Evolutionary conservation across 306 rosid genomes (phyloP).

Genomic region (Styphnolobium japonicum): DNA sequence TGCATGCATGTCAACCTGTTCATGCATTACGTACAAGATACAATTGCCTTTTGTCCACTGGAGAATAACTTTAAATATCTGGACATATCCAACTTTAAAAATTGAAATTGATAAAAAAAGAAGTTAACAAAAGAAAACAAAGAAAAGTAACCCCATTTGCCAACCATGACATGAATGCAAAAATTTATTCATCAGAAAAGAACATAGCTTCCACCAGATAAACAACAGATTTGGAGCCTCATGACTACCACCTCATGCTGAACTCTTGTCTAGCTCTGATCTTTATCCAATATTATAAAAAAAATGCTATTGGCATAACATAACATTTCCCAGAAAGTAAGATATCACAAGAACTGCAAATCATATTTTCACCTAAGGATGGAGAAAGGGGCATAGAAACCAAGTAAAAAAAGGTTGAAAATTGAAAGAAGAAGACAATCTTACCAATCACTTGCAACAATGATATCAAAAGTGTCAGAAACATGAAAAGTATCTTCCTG

Average conservation of each 20-base stretch:
- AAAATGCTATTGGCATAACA: slow-evolving; percentile 9
- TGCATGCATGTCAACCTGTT: slow-evolving; percentile 36
- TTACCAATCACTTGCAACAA: slow-evolving; percentile 84
- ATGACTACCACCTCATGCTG: not conserved
- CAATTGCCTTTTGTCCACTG: slow-evolving; percentile 24
- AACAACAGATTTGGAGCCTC: slow-evolving; percentile 9
- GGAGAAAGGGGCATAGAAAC: not conserved
- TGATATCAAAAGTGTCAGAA: slow-evolving; percentile 59
- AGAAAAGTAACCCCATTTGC: slow-evolving; percentile 42
- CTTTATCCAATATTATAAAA: slow-evolving; percentile 30
- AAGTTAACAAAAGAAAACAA: slow-evolving; percentile 20
- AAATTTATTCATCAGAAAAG: not conserved
- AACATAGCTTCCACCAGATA: slow-evolving; percentile 25
- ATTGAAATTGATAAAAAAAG: slow-evolving; percentile 21
- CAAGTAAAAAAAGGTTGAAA: not conserved
- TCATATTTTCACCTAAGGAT: not conserved
- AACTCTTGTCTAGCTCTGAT: not conserved
- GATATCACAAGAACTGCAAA: slow-evolving; percentile 15
- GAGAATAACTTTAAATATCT: slow-evolving; percentile 27
- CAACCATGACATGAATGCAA: slow-evolving; percentile 34
- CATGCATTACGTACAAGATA: slow-evolving; percentile 26
- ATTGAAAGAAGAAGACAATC: slow-evolving; percentile 17
- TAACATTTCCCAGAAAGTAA: slow-evolving; percentile 16
- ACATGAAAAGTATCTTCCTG: slow-evolving; percentile 50
- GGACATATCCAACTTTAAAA: slow-evolving; percentile 31